phyloP scores from a whole-genome alignment of 2,329 filamentous ascomycete species.

The Pleomassaria siparia region DNA sequence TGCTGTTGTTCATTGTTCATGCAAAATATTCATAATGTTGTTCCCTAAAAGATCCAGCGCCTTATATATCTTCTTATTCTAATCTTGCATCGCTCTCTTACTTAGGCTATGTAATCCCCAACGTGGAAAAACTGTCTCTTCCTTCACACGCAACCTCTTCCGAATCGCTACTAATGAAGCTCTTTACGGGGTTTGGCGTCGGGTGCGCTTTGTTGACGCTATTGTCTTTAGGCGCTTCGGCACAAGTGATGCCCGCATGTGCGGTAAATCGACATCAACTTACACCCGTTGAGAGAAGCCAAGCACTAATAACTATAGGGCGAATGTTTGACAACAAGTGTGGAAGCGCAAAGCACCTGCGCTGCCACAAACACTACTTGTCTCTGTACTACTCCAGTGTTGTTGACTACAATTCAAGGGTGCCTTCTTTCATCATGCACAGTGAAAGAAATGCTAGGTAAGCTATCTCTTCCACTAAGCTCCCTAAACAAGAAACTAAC shows the following conservation, averaged over 20 bases:
- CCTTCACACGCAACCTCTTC: neutral
- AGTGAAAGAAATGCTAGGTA: constrained; percentile 13
- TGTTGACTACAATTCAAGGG: constrained; percentile 7
- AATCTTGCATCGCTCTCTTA: neutral
- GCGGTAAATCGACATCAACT: neutral
- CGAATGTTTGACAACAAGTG: neutral
- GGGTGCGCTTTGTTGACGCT: neutral
- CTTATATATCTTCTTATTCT: too few relatives aligned
- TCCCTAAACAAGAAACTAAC: neutral
- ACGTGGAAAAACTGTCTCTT: neutral
- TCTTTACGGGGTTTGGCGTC: neutral
- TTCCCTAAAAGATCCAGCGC: too few relatives aligned
- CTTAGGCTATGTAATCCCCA: neutral
- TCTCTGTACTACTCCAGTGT: constrained; percentile 9
- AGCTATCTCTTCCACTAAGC: neutral
- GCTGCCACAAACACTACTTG: constrained; percentile 9
- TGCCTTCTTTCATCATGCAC: constrained; percentile 14
- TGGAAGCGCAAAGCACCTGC: constrained; percentile 5
- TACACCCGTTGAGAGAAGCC: neutral
- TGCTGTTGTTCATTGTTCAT: too few relatives aligned
- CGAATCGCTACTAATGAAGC: neutral
- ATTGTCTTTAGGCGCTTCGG: neutral
- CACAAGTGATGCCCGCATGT: constrained; percentile 2
- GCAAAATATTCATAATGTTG: too few relatives aligned
- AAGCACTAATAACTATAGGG: neutral